Percentiles rank a stretch among this genome's conserved stretches.
These are phyloP conservation scores for Rhodotorula glutinis DNA, from an alignment of 1,284 basidiomycete species.

Conservation along the genomic window DNA sequence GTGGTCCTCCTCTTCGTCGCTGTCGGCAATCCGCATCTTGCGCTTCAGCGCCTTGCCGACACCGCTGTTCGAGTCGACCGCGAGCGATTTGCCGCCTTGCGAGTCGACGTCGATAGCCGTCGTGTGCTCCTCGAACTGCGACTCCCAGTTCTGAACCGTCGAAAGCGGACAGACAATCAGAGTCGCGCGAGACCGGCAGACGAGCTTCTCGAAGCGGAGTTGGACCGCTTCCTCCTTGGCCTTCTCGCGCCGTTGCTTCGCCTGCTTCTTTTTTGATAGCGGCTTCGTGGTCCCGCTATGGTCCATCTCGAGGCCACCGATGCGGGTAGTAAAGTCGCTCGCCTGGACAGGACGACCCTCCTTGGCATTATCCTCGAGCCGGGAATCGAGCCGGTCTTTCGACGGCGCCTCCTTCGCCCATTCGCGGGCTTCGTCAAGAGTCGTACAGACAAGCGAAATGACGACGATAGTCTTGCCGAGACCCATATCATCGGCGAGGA, in stretches of 20 bases:
- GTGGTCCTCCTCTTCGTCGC: slow-evolving; percentile 8
- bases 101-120: slow-evolving; percentile 66
- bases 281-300: not conserved
- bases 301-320: slow-evolving; percentile 8
- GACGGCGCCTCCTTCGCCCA: slow-evolving; percentile 59
- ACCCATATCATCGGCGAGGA: slow-evolving; percentile 66
- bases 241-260: slow-evolving; percentile 60
- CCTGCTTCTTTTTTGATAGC: slow-evolving; percentile 57
- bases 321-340: slow-evolving; percentile 13
- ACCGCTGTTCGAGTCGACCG: slow-evolving; percentile 38
- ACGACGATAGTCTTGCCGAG: slow-evolving; percentile 97
- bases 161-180: slow-evolving; percentile 96
- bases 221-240: slow-evolving; percentile 54
- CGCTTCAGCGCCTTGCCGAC: slow-evolving; percentile 26
- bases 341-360: not conserved
- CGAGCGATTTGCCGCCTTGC: slow-evolving; percentile 38
- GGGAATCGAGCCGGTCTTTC: slow-evolving; percentile 40
- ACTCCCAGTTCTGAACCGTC: slow-evolving; percentile 97
- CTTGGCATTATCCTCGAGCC: slow-evolving; percentile 31
- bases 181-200: slow-evolving; percentile 78
- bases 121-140: slow-evolving; percentile 91
- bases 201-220: slow-evolving; percentile 65
- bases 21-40: slow-evolving; percentile 6
- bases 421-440: slow-evolving; percentile 64
- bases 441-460: slow-evolving; percentile 81